Base-by-base conservation (phyloP, 805 yeast genomes). In the Hanseniaspora clermontiae region DNA sequence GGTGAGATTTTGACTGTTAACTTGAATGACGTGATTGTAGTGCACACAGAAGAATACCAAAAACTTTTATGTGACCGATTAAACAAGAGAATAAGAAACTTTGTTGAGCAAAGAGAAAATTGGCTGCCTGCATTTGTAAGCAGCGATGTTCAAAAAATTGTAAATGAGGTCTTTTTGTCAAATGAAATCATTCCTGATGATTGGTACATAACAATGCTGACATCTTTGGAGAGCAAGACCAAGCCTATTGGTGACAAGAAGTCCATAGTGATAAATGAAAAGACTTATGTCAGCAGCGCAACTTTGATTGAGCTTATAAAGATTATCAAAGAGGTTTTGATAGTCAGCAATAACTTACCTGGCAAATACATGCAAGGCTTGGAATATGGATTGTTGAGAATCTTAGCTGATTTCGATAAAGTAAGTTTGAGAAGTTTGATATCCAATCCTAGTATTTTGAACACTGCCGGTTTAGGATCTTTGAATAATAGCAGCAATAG, bases 91-190 rank as follows among this genome's bases (percentile, higher is more conserved):
- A 19, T 55, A 32, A 76, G 74, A 56, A 65, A 67, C 5, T 45
- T 52, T 37, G 68, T 87, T 31, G 71, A 77, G 6, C 90, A 85
- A 51, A 71, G 72, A 49, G 97, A 90, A 61, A 71, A 71, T 24
- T 91, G 97, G 97, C 80, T 78, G 58, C 95, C 90, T 54, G 78
- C 77, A 19, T 77, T 78, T n/a, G 77, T 82, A 10, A 65, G 78
- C 0, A 64, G 70, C 1, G 64, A 65, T 0, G 66, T 81, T 1
- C 90, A 84, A 63, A 61, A 56, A 3, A 63, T 69, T 14, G 76
- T 81, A 5, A 79, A 79, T 61, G 74, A 74, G 43, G 74, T 84
- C 12, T 72, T 77, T 0, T 72, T 73, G 14, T 68, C 79, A n/a
- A 71, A 74, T 1, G 70, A 71, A 27, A 63, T 73, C 11, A 81